Base-by-base conservation (phyloP, 768 basidiomycete genomes). In the Suillus americanus region DNA sequence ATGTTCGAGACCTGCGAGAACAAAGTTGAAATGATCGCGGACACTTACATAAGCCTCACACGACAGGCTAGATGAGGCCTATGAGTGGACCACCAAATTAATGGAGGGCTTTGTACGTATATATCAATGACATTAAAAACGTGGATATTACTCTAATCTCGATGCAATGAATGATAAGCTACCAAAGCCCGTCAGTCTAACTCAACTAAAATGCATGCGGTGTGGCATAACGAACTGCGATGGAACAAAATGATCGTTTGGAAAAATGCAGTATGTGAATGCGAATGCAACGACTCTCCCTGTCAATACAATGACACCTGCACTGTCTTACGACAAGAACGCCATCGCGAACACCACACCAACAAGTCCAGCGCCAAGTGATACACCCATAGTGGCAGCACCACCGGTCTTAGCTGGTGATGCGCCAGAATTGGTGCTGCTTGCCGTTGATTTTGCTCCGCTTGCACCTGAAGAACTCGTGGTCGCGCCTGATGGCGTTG, bases 281-380 rank as follows among this genome's bases (percentile, higher is more conserved):
- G 14, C 18, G 8, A 38, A 57, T 38, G 23, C n/a, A 25, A 25
- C 16, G 9, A 25, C 37, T 37, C 35, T 35, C 6, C 38, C 16
- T n/a, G n/a, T 56, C 35, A 37, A 56, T 5, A 13, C 13, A 56
- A 14, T 37, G 8, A 23, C 10, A 38, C 8, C 56, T 2, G 12
- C 5, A 18, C 45, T 33, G n/a, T 41, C 65, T 69, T 65, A 80
- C 28, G 79, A 74, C 60, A 80, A 66, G 69, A 80, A 77, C 2
- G 63, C 67, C 62, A 79, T 73, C 8, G 79, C 77, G 56, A 76
- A 74, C 50, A 72, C 40, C n/a, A 76, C 73, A 56, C 78, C 78
- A 0, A 66, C 70, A 14, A 77, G 30, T 16, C 74, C 72, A 23
- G 75, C 75, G 57, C 76, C 53, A 40, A 69, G 65, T 2, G 80